Percentiles rank a stretch among this genome's conserved stretches.
Evolutionary conservation across 495 filamentous ascomycete species (phyloP).

Genomic region (Penicillium canescens): DNA sequence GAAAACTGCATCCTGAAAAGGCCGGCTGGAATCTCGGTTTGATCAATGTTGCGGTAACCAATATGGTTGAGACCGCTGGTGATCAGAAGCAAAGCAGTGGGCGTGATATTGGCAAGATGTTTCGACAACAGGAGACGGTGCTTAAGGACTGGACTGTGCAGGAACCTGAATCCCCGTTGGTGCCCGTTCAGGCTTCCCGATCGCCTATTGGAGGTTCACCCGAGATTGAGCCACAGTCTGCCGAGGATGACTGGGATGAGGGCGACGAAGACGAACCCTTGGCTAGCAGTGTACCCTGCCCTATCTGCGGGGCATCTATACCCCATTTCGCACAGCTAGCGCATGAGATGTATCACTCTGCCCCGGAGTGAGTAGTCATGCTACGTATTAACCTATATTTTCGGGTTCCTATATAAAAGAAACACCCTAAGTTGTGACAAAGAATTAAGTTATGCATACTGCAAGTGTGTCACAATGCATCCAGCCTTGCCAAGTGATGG

Average conservation of each 20-base stretch:
- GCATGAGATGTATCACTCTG: constrained; percentile 68
- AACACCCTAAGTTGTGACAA: too few species aligned
- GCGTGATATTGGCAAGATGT: constrained; percentile 68
- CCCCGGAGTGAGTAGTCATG: background rate
- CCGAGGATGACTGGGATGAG: constrained; percentile 27
- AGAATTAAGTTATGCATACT: too few species aligned
- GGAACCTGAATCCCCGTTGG: background rate
- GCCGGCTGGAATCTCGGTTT: constrained; percentile 76
- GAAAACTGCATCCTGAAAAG: constrained; percentile 67
- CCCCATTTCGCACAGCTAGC: constrained; percentile 73
- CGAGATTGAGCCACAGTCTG: constrained; percentile 18
- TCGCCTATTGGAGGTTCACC: background rate
- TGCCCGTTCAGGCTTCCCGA: background rate
- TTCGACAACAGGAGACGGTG: constrained; percentile 63
- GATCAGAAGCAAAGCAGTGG: constrained; percentile 49
- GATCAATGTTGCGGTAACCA: constrained; percentile 83
- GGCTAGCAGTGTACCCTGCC: constrained; percentile 45
- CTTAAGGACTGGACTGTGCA: constrained; percentile 58
- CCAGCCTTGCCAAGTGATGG: constrained; percentile 4
- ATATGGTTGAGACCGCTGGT: constrained; percentile 68
- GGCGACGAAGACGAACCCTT: constrained; percentile 41
- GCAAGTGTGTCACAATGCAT: background rate
- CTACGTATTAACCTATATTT: too few species aligned
- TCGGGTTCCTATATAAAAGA: too few species aligned
- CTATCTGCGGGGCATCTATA: constrained; percentile 61